These are phyloP conservation scores for Beauveria asiatica DNA, from an alignment of 2,329 filamentous ascomycete species.

Conservation along the genomic window DNA sequence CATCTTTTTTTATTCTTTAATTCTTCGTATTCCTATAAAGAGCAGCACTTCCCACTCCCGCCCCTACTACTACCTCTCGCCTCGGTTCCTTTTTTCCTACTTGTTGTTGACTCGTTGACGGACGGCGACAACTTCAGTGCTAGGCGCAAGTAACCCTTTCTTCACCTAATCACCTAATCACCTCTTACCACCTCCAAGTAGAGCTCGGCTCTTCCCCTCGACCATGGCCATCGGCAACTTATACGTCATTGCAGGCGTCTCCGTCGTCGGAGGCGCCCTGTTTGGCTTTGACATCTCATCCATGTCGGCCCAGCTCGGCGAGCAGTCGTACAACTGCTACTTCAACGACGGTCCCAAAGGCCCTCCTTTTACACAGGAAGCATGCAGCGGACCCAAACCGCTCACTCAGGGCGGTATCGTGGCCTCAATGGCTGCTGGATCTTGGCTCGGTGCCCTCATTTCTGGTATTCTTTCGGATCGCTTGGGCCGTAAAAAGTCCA, in stretches of 20 bases:
- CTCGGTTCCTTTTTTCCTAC: not conserved
- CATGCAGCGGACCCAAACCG: constrained; percentile 29
- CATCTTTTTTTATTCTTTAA: not conserved
- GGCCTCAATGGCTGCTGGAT: constrained; percentile 43
- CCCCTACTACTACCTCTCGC: not conserved
- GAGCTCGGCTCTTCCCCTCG: not conserved
- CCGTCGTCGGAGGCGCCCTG: constrained; percentile 32
- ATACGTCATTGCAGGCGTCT: constrained; percentile 27
- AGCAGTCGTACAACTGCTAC: constrained; percentile 29
- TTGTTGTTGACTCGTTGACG: constrained; percentile 3
- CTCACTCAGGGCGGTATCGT: constrained; percentile 43
- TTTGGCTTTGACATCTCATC: constrained; percentile 51
- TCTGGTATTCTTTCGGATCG: constrained; percentile 42
- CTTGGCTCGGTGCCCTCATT: constrained; percentile 39
- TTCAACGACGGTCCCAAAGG: constrained; percentile 29
- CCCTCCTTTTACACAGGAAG: constrained; percentile 21
- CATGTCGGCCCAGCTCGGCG: constrained; percentile 38
- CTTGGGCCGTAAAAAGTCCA: constrained; percentile 39
- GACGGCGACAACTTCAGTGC: not conserved
- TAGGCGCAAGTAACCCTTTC: not conserved
- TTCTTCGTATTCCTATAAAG: not conserved
- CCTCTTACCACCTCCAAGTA: not conserved
- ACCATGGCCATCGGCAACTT: constrained; percentile 26
- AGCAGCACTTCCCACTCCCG: not conserved
- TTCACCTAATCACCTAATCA: not conserved